Evolutionary conservation across 106 monocot genomes (phyloP), one percentile per base, ranked within the genome.

Genomic region (Dioscorea alata): DNA sequence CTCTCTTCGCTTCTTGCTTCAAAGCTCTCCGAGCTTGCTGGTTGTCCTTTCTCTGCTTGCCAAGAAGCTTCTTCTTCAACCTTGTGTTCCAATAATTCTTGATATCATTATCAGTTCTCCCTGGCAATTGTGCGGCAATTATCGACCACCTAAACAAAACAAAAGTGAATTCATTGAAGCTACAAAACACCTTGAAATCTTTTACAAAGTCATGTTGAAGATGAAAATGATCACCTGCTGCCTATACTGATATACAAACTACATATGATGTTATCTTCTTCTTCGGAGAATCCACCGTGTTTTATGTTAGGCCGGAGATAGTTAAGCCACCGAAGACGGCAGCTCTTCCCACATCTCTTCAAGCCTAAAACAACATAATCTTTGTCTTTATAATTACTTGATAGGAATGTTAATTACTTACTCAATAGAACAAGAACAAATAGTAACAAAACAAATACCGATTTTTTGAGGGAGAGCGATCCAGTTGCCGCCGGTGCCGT

Each of bases 401-500:
- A 23, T 3, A 13, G 0, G 6, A 42, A 42, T 42, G 42, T 5
- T 42, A 42, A 42, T 42, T 42, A 10, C 6, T 8, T 42, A 3
- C 20, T 60, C 12, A 23, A 8, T 19, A 19, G 1, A 25, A 13
- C 24, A 9, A 12, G n/a, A 23, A 23, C 60, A 60, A 25, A 25
- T 60, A 60, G 5, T 4, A 60, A 8, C 13, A 4, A 18, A 49
- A 19, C 48, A 49, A 20, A 19, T 87, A 94, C 94, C 94, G 12
- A 94, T 90, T 75, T 90, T 94, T 49, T 87, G 94, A 8, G 94
- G 95, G 21, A 95, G 86, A 42, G 95, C 86, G 32, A 95, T 95
- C 95, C 95, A 95, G 79, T 95, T 95, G 61, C 95, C 95, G 13
- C 95, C 95, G 70, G 95, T 95, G 81, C 95, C 95, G 65, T 95